A percentile compares a stretch with the other conserved stretches of the same genome.
phyloP scores from a whole-genome alignment of 208 protist genomes.

The Trichomonas gallinae region DNA sequence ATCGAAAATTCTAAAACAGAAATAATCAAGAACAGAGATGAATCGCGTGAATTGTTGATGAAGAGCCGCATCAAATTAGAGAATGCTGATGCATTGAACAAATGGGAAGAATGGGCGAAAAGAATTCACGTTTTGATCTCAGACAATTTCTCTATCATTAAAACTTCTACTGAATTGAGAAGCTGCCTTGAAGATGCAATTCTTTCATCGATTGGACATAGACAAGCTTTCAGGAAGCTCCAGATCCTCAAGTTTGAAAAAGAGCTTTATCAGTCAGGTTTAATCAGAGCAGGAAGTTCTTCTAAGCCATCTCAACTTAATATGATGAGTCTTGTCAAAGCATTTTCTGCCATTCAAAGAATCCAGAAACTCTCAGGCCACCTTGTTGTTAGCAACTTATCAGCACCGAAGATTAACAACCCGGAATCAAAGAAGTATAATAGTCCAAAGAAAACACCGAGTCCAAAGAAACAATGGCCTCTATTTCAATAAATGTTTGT shows the following conservation, averaged over 20 bases:
- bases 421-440: not conserved
- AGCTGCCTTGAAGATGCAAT: not conserved
- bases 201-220: not conserved
- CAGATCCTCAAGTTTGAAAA: not conserved
- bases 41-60: not conserved
- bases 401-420: not conserved
- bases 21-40: not conserved
- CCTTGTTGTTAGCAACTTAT: not conserved
- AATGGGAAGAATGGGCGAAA: conserved; percentile 3
- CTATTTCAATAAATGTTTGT: not conserved
- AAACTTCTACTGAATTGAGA: not conserved
- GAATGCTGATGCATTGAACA: not conserved
- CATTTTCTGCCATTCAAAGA: not conserved
- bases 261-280: not conserved
- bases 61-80: not conserved
- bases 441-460: not conserved
- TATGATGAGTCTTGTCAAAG: not conserved
- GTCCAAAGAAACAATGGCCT: not conserved
- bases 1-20: not conserved
- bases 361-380: not conserved
- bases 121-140: not conserved
- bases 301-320: not conserved
- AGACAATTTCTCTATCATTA: not conserved
- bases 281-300: not conserved
- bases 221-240: not conserved